Base-by-base conservation (phyloP, 345 rosid genomes). In the Sonneratia alba region DNA sequence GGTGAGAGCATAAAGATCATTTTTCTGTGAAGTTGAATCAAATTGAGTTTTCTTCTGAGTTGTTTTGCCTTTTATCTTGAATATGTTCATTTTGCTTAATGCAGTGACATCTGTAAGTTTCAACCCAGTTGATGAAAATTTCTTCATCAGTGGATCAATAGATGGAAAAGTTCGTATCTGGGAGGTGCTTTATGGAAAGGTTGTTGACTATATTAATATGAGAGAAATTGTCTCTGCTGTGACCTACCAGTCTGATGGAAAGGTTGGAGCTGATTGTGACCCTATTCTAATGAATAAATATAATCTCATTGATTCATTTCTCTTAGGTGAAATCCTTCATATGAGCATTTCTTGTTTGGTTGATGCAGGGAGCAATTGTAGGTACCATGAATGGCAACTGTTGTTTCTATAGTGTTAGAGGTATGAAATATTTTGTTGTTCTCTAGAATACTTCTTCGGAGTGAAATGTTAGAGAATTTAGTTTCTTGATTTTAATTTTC, bases 351-450 rank as follows among this genome's bases (percentile, higher is more conserved):
- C 42, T n/a, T 36, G 53, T 19, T 32, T 79, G 69, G 47, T 38
- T 37, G 8, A 74, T 78, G 66, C 90, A 91, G 82, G 86, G 89
- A 75, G 95, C 77, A 38, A 80, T 88, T 22, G 88, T 89, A 61
- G 97, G 97, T 75, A 77, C 90, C 18, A 80, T 89, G 92, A 65
- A 76, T 18, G 95, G 97, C n/a, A 81, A 84, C 70, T 91, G 97
- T 77, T 75, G 72, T 49, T 84, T 91, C 76, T 88, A 87, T 67
- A 81, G 79, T 70, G 77, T 85, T 5, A 24, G 40, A 67, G 96
- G 97, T 91, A 84, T 27, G 55, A 16, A 40, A 12, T 9, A 8
- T 5, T 42, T 48, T n/a, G 45, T 4, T 6, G 18, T 27, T 62
- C 37, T 62, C 6, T 10, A 47, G 37, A 24, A 42, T 45, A 12